phyloP scores from a whole-genome alignment of 2,329 filamentous ascomycete genomes.

The Colletotrichum endophyticum region DNA sequence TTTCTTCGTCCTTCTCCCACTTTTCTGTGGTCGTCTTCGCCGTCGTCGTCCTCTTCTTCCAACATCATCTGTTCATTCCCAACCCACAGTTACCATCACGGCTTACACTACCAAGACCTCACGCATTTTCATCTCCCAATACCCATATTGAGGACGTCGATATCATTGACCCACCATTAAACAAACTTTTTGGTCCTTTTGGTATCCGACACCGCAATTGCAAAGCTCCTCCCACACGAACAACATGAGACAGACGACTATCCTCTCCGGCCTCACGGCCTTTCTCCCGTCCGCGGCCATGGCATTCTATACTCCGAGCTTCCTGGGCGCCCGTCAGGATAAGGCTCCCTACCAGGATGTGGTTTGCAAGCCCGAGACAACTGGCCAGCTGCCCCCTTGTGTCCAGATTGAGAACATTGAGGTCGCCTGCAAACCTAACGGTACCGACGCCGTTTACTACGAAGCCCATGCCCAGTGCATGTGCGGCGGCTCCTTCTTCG shows the following conservation, averaged over 20 bases:
- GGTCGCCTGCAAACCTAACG: slow-evolving; percentile 32
- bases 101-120: slow-evolving; percentile 1
- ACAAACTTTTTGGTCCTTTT: neutral
- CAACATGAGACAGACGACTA: slow-evolving; percentile 11
- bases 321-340: slow-evolving; percentile 22
- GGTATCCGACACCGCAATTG: neutral
- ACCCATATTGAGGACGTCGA: neutral
- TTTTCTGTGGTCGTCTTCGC: neutral
- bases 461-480: slow-evolving; percentile 23
- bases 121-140: neutral
- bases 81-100: neutral
- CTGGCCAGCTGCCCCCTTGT: slow-evolving; percentile 29
- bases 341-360: slow-evolving; percentile 9
- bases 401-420: slow-evolving; percentile 33
- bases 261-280: slow-evolving; percentile 13
- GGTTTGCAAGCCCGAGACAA: slow-evolving; percentile 19
- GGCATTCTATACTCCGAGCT: neutral
- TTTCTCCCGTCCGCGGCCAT: neutral
- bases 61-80: neutral
- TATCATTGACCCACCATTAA: neutral
- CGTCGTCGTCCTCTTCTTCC: neutral
- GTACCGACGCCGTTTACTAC: slow-evolving; percentile 26
- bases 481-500: slow-evolving; percentile 47
- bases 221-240: neutral
- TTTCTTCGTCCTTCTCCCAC: neutral